Conservation (phyloP, 2,329 filamentous ascomycete genomes). For the Curvularia sp. region DNA sequence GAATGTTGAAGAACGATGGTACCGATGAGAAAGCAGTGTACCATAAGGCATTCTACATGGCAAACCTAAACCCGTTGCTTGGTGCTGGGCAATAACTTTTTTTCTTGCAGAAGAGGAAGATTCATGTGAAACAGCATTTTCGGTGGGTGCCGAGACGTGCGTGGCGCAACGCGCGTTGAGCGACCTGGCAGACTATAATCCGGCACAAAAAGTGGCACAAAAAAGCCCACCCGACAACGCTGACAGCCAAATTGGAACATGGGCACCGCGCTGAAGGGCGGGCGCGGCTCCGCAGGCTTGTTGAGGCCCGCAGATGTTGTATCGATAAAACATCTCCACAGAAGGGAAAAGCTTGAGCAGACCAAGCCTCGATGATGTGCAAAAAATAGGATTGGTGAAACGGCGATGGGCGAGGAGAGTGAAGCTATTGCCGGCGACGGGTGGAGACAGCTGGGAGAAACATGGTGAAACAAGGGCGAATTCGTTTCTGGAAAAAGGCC, state of each 20-base stretch:
- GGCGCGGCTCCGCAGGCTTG: conserved; percentile 3
- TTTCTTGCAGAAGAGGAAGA: background rate
- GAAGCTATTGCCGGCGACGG: background rate
- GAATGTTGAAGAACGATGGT: background rate
- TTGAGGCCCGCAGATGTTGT: conserved; percentile 5
- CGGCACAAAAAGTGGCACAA: background rate
- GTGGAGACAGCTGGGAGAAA: conserved; percentile 5
- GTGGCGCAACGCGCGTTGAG: background rate
- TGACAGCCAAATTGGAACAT: background rate
- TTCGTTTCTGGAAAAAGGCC: conserved; percentile 13
- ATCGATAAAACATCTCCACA: conserved; percentile 14
- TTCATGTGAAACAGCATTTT: background rate
- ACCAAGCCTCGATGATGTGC: conserved; percentile 13
- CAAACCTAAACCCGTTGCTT: background rate
- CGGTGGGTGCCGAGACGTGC: background rate
- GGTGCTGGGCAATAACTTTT: background rate
- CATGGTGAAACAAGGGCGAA: conserved; percentile 14
- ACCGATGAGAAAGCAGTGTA: background rate
- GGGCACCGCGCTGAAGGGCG: background rate
- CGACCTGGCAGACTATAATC: background rate
- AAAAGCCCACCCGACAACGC: background rate
- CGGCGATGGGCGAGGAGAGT: conserved; percentile 1
- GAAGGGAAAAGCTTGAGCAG: conserved; percentile 14
- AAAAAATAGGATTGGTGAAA: conserved; percentile 17
- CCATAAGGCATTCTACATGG: background rate